These are phyloP conservation scores for Coemansia sp. DNA, from an alignment of 192 early-diverging fungal genomes.

Conservation along the genomic window DNA sequence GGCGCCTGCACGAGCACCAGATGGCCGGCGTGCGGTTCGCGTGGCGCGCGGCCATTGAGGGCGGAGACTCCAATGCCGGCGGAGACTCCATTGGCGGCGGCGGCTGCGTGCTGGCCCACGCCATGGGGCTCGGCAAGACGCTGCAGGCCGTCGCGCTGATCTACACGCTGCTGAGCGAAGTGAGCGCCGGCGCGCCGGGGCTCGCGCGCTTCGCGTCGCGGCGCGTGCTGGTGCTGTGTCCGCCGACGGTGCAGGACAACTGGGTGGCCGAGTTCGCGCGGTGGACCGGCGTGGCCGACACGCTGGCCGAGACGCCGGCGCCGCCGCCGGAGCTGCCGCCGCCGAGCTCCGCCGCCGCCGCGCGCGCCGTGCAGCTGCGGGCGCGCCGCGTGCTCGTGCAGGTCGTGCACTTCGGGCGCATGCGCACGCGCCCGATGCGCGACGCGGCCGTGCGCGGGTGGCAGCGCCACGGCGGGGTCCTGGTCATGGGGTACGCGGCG, in stretches of 20 bases:
- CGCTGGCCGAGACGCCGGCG: background rate
- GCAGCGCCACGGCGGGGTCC: conserved; percentile 64
- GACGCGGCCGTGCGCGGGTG: conserved; percentile 55
- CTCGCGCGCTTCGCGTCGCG: conserved; percentile 36
- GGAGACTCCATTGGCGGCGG: too few species aligned
- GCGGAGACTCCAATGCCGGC: background rate
- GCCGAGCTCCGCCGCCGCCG: background rate
- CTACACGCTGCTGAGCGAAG: conserved; percentile 66
- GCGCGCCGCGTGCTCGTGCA: conserved; percentile 33
- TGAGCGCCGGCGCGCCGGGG: conserved; percentile 16
- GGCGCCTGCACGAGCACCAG: conserved; percentile 68
- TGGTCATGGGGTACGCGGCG: conserved; percentile 67
- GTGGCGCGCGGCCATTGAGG: conserved; percentile 55
- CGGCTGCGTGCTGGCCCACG: conserved; percentile 82
- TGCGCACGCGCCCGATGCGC: conserved; percentile 10
- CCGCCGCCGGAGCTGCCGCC: conserved; percentile 15
- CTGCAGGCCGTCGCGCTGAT: conserved; percentile 75
- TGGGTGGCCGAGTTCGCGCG: conserved; percentile 72
- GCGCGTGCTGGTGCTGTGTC: conserved; percentile 73
- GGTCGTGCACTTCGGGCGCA: conserved; percentile 53
- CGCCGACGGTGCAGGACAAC: conserved; percentile 68
- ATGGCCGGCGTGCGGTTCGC: conserved; percentile 78
- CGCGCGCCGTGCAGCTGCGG: conserved; percentile 9
- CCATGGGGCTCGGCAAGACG: conserved; percentile 89
- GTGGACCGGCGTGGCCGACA: conserved; percentile 58